These are phyloP conservation scores for Microdochium bolleyi DNA, from an alignment of 2,329 filamentous ascomycete species.

Conservation along the genomic window DNA sequence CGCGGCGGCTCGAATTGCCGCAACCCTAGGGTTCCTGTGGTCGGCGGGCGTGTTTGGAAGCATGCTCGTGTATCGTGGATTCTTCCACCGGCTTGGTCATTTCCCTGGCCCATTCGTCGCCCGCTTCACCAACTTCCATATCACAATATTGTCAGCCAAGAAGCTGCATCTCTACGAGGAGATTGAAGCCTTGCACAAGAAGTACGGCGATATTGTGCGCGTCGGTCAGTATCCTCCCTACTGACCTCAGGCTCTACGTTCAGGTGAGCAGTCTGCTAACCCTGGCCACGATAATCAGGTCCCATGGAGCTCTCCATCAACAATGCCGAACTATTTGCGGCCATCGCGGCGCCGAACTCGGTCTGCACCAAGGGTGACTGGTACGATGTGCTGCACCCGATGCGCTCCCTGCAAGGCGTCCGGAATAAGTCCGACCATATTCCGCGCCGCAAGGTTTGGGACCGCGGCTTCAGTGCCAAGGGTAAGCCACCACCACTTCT, in stretches of 20 bases:
- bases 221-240: too few species aligned
- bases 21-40: background rate
- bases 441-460: background rate
- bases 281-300: conserved; percentile 8
- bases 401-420: conserved; percentile 18
- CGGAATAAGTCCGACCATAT: conserved; percentile 21
- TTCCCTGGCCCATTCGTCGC: background rate
- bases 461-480: background rate
- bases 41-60: background rate
- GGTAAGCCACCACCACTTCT: background rate
- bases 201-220: conserved; percentile 21
- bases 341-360: conserved; percentile 18
- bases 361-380: conserved; percentile 22
- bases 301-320: conserved; percentile 23
- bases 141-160: conserved; percentile 10
- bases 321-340: conserved; percentile 15
- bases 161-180: conserved; percentile 14
- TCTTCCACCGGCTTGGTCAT: background rate
- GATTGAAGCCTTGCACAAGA: conserved; percentile 14
- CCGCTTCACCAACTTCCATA: background rate
- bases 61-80: background rate
- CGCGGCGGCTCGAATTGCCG: background rate
- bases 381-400: conserved; percentile 21
- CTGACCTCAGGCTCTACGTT: too few species aligned
- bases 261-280: background rate